Evolutionary conservation across 1,139 yeast species (phyloP), one percentile per base, ranked within the genome.

Genomic region (Magnusiomyces ingens): DNA sequence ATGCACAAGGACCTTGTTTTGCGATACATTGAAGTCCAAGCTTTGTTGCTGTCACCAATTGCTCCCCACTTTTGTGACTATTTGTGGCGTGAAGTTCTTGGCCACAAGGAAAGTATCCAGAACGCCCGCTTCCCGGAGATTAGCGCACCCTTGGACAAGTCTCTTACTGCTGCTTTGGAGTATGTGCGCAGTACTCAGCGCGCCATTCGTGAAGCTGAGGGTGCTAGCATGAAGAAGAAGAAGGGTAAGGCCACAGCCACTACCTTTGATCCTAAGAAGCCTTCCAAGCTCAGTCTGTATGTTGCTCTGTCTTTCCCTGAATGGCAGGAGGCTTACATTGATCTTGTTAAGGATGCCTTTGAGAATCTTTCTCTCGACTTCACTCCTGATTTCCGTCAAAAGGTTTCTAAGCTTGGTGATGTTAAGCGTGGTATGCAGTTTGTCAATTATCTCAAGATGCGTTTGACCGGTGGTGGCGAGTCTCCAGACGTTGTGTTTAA

Each of bases 361-460:
- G 93, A 85, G 51, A 54, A 59, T 49, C 52, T 58, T 49, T 52
- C 63, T 45, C 55, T 62, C 35, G 53, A 65, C 44, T 64, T 68
- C 58, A 62, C 70, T 15, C 67, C 71, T 11, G 72, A 69, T 18
- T 66, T 71, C 65, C 67, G 70, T 64, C 66, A 67, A 57, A 58
- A 64, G 53, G 73, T 71, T 19, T 64, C 71, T 52, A 67, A 70
- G 60, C 62, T 71, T 13, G 76, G 75, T 26, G 75, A 74, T 55
- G 72, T 91, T 85, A 90, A 90, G 78, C 84, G 95, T 63, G 98
- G 96, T 58, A 93, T 94, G 99, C 98, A 98, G 57, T 93, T 91
- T 70, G 91, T 93, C 59, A 84, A 93, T 59, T 75, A 81, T 61
- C 75, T 93, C 70, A 89, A 93, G 71, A 86, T 84, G 67, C 83